phyloP scores from a whole-genome alignment of 1,284 basidiomycete genomes.

The Melampsora abietis-canadensis region DNA sequence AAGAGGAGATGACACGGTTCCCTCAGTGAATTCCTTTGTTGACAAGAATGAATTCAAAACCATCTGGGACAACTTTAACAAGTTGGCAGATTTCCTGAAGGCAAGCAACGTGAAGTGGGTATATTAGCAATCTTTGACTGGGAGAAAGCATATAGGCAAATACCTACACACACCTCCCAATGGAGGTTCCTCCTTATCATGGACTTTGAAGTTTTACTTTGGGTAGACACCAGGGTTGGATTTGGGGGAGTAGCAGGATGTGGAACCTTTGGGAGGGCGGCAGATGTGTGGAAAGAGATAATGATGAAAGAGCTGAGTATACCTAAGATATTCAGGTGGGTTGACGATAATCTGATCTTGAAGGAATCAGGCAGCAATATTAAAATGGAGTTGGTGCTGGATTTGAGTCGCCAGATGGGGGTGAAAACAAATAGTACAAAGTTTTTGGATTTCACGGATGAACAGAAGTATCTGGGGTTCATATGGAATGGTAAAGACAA shows the following conservation, averaged over 20 bases:
- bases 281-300: background rate
- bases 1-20: background rate
- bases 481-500: background rate
- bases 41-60: conserved; percentile 9
- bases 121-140: background rate
- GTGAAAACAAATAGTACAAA: background rate
- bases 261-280: background rate
- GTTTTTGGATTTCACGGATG: background rate
- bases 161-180: background rate
- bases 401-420: background rate
- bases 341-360: background rate
- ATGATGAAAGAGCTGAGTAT: background rate
- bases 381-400: background rate
- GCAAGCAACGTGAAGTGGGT: background rate
- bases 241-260: conserved; percentile 12
- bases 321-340: background rate
- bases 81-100: background rate
- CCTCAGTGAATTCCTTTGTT: conserved; percentile 17
- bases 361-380: background rate
- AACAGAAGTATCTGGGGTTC: background rate
- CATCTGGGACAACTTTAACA: background rate
- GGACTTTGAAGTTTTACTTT: background rate
- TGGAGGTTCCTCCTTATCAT: background rate
- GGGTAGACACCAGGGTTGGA: background rate
- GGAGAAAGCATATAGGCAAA: conserved; percentile 25